These are phyloP conservation scores for Mitragyna speciosa DNA, from an alignment of 257 asterid genomes.

Conservation along the genomic window DNA sequence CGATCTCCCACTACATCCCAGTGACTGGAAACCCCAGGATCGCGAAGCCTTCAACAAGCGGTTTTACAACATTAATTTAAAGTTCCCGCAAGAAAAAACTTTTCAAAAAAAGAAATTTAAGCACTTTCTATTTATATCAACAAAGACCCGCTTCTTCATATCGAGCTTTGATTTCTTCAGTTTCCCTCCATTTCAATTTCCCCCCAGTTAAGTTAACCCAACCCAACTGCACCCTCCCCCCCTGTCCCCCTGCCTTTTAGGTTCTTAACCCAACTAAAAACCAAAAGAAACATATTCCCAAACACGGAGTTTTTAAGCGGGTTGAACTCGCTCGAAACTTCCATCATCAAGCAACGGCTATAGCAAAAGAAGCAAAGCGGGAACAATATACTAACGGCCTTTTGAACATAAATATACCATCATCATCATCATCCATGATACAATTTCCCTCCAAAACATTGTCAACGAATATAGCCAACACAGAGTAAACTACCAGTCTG, in stretches of 20 bases:
- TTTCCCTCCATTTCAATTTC: conserved; percentile 23
- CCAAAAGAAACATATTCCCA: background rate
- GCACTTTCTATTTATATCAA: background rate
- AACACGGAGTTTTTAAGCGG: conserved; percentile 43
- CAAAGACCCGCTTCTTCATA: background rate
- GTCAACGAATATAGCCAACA: conserved; percentile 18
- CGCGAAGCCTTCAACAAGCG: background rate
- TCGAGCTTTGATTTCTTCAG: background rate
- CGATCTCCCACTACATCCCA: background rate
- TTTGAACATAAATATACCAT: conserved; percentile 51
- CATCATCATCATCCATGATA: conserved; percentile 24
- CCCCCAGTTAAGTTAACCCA: background rate
- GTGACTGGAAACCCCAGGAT: too few relatives aligned
- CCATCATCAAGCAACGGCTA: conserved; percentile 39
- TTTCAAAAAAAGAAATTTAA: background rate
- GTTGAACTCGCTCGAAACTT: conserved; percentile 37
- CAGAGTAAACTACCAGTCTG: conserved; percentile 17
- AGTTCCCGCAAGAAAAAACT: background rate
- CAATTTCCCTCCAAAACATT: conserved; percentile 67
- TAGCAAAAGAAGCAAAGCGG: conserved; percentile 29
- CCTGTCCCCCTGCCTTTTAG: too few relatives aligned
- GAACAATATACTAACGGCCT: conserved; percentile 52
- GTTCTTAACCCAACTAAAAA: background rate
- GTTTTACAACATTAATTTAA: background rate
- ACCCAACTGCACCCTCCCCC: conserved; percentile 16